A percentile compares a stretch with the other conserved stretches of the same genome.
phyloP scores from a whole-genome alignment of 1,139 yeast genomes.

The Pneumocystis murina region DNA sequence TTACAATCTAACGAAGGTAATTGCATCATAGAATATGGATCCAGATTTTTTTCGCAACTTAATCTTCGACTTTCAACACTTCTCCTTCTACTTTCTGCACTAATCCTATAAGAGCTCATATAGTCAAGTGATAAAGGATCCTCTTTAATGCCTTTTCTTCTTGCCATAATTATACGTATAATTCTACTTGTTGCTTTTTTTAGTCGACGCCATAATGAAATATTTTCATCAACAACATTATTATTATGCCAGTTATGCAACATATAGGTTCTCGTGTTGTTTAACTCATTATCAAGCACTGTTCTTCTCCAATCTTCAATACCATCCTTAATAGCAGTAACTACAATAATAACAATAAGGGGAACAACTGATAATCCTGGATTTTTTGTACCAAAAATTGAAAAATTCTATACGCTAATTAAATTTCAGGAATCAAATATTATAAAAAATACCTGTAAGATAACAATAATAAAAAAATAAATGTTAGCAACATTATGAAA shows the following conservation, averaged over 20 bases:
- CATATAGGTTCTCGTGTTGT: conserved; percentile 72
- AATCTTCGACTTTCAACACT: conserved; percentile 6
- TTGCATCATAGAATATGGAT: neutral
- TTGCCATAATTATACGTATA: conserved; percentile 12
- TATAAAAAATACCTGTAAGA: conserved; percentile 43
- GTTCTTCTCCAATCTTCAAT: conserved; percentile 85
- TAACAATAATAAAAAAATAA: conserved; percentile 67
- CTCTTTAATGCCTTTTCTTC: conserved; percentile 12
- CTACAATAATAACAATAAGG: conserved; percentile 71
- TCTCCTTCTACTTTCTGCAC: conserved; percentile 6
- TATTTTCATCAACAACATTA: conserved; percentile 57
- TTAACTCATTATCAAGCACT: conserved; percentile 63
- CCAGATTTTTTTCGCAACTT: conserved; percentile 5
- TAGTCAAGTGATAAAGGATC: conserved; percentile 9
- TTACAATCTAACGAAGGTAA: neutral
- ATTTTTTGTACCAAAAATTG: conserved; percentile 77
- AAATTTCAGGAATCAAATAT: neutral
- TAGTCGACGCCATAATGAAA: conserved; percentile 51
- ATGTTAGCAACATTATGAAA: conserved; percentile 81
- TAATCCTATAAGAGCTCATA: conserved; percentile 5
- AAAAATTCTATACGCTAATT: conserved; percentile 34
- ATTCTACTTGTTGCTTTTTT: conserved; percentile 35
- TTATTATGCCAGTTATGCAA: conserved; percentile 55
- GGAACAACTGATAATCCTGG: conserved; percentile 92
- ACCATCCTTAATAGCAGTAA: conserved; percentile 87